phyloP scores from a whole-genome alignment of 257 asterid species.

The Nicotiana attenuata region DNA sequence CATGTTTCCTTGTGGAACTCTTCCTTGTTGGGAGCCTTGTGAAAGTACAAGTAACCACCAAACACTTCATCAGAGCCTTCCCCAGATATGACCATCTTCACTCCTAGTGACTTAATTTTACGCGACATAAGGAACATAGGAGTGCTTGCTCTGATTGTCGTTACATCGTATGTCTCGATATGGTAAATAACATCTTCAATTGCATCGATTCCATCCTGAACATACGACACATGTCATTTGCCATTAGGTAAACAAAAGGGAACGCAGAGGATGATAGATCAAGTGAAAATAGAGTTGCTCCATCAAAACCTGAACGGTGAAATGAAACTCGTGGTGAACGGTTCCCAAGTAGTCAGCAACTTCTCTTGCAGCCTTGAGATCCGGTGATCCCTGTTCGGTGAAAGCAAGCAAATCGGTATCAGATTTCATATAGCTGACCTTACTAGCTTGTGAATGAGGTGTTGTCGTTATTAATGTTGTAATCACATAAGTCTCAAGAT shows the following conservation, averaged over 20 bases:
- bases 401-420: neutral
- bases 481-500: neutral
- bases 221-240: neutral
- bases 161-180: slow-evolving; percentile 28
- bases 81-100: slow-evolving; percentile 90
- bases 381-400: slow-evolving; percentile 73
- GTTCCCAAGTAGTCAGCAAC: slow-evolving; percentile 92
- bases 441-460: neutral
- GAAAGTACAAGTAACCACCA: slow-evolving; percentile 72
- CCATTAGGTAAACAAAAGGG: neutral
- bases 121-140: slow-evolving; percentile 33
- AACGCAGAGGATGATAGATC: neutral
- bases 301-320: slow-evolving; percentile 68
- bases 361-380: slow-evolving; percentile 83
- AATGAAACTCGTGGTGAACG: slow-evolving; percentile 85
- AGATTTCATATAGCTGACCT: neutral
- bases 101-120: slow-evolving; percentile 86
- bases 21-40: slow-evolving; percentile 43
- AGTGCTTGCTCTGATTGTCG: too few relatives aligned
- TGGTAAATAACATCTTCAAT: slow-evolving; percentile 95
- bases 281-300: neutral
- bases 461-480: neutral
- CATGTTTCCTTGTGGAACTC: slow-evolving; percentile 85
- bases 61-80: slow-evolving; percentile 96
- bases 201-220: slow-evolving; percentile 92